Evolutionary conservation across 306 rosid species (phyloP), one percentile per base, ranked within the genome.

Genomic region (Notholithocarpus densiflorus): DNA sequence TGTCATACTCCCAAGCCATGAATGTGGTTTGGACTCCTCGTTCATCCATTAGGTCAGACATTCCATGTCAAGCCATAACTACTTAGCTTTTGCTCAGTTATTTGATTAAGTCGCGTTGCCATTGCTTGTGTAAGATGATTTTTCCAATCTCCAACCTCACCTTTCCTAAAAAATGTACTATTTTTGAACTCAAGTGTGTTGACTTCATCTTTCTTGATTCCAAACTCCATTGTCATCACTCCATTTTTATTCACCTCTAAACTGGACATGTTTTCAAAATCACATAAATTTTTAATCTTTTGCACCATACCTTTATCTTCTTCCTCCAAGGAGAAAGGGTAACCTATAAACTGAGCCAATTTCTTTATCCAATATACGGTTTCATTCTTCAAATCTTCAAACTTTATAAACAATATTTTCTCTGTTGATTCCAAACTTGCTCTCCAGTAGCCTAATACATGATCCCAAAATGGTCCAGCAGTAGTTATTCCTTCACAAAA

Each of bases 161-260:
- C 83, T 57, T 27, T 43, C 24, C 83, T 45, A 27, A 78, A 83
- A 9, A 68, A 83, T 24, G 19, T 1, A 1, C 3, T 72, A 45
- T 53, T 51, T 5, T 40, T 18, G 1, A 4, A 1, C 69, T 68
- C 20, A 21, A 5, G 2, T 1, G 4, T 45, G 52, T 45, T 45
- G 52, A 12, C 52, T 45, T 12, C 15, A 45, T 9, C 52, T 45
- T 45, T 12, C 15, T 9, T 45, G 4, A 45, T 45, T 45, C 15
- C 52, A 45, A 45, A 9, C 15, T 1, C 52, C 52, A 5, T 2
- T 18, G 2, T 60, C 56, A 13, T 4, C 0, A 2, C 2, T 26
- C 81, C 81, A 32, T 0, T 70, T 61, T 74, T 78, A 66, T 85
- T 81, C 24, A 68, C 81, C 66, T 62, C 62, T 68, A 83, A 71